These are phyloP conservation scores for Hysterium pulicare DNA, from an alignment of 2,329 filamentous ascomycete species.

Conservation along the genomic window DNA sequence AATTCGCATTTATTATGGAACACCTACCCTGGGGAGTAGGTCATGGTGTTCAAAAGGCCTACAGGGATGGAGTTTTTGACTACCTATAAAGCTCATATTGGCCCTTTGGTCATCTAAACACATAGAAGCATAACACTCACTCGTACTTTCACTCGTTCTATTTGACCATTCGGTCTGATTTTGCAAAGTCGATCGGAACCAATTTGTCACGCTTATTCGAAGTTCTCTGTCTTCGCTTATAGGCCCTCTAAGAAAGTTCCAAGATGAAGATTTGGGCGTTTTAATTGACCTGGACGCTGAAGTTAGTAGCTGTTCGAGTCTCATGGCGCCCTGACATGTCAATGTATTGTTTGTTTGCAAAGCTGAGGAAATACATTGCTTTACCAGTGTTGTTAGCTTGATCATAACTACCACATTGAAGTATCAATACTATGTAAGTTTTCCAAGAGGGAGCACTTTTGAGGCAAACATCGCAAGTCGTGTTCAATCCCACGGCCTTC, in stretches of 20 bases:
- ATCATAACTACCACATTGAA: too few relatives aligned
- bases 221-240: neutral
- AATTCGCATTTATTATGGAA: too few relatives aligned
- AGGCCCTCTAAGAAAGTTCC: constrained; percentile 4
- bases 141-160: neutral
- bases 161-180: neutral
- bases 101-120: neutral
- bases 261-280: constrained; percentile 3
- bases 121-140: neutral
- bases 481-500: too few relatives aligned
- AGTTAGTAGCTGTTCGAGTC: neutral
- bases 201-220: constrained; percentile 5
- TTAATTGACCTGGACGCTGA: constrained; percentile 3
- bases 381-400: neutral
- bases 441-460: too few relatives aligned
- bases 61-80: too few relatives aligned
- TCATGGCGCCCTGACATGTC: constrained; percentile 1
- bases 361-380: neutral
- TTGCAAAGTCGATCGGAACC: constrained; percentile 1
- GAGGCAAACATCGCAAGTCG: too few relatives aligned
- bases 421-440: neutral
- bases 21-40: neutral
- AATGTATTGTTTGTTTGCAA: neutral
- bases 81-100: too few relatives aligned
- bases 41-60: neutral